Evolutionary conservation across 2,329 filamentous ascomycete species (phyloP), one percentile per base, ranked within the genome.

Genomic region (Penicillium digitatum): DNA sequence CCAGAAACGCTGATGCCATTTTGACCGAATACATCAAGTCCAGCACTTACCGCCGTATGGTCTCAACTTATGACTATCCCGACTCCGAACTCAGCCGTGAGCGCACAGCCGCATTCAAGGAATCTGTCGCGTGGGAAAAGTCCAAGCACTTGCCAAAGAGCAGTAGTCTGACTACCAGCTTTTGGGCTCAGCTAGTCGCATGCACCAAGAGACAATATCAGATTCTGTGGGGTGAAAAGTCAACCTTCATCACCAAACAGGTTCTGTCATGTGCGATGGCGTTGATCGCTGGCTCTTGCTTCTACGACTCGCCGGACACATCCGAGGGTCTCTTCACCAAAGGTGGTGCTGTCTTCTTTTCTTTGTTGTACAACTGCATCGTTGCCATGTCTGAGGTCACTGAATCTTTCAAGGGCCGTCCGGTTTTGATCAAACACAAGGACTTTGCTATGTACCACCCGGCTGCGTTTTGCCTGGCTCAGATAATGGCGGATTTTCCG

Each of bases 361-460:
- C 84, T 1, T 72, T 87, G 0, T 71, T 88, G 0, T 84, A 81
- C 67, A 84, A 86, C 62, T 74, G 77, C 50, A 72, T 88, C 2
- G 65, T 87, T 0, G 78, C 83, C 31, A 82, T 88, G 76, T 80
- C 83, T 0, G 86, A 89, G 66, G 85, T 88, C 4, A 85, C 80
- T 0, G 78, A 82, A 34, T 83, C 82, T 0, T 87, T 84, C 62
- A 75, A 71, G 9, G 83, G 83, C 7, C 78, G 85, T 0, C 81
- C 82, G 0, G 76, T 85, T 10, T 67, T 85, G 2, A 67, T 79
- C 42, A 84, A 84, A 67, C 82, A 85, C 61, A 80, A 80, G 57
- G 68, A 70, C 0, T 84, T 84, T 57, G 81, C 79, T n/a, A 73
- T 80, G 50, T 84, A 79, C 62, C 80, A 83, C 46, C 82, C 82